These are phyloP conservation scores for Medicago ruthenica DNA, from an alignment of 306 rosid genomes.

Conservation along the genomic window DNA sequence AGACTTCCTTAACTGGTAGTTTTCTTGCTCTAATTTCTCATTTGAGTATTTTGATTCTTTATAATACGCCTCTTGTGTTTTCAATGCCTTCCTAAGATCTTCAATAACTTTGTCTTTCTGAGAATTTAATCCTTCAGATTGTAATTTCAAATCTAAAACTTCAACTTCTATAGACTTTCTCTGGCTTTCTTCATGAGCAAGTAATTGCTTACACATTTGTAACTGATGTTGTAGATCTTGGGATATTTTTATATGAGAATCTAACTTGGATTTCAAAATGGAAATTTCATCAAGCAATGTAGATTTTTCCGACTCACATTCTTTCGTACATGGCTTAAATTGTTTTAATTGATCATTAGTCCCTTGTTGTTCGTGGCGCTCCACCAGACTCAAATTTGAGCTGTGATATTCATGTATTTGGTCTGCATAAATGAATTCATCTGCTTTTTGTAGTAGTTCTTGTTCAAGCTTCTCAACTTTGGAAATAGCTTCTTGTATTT, in stretches of 20 bases:
- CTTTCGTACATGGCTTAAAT: slow-evolving; percentile 59
- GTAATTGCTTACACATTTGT: slow-evolving; percentile 63
- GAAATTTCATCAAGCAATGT: slow-evolving; percentile 65
- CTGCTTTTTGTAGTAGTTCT: slow-evolving; percentile 57
- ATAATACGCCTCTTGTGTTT: slow-evolving; percentile 55
- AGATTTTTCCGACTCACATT: slow-evolving; percentile 65
- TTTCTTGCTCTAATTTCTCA: slow-evolving; percentile 70
- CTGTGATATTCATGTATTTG: slow-evolving; percentile 40
- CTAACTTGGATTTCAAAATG: slow-evolving; percentile 61
- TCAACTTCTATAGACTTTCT: slow-evolving; percentile 69
- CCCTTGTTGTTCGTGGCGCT: slow-evolving; percentile 36
- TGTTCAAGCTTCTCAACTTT: slow-evolving; percentile 64
- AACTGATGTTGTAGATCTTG: slow-evolving; percentile 62
- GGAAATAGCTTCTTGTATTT: slow-evolving; percentile 54
- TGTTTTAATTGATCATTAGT: slow-evolving; percentile 53
- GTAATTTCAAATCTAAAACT: slow-evolving; percentile 57
- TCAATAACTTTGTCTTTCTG: slow-evolving; percentile 63
- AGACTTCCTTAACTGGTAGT: slow-evolving; percentile 57
- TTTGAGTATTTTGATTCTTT: slow-evolving; percentile 64
- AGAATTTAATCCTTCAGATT: slow-evolving; percentile 48
- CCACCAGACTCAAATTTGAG: not conserved
- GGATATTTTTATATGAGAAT: slow-evolving; percentile 63
- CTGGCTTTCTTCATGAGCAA: slow-evolving; percentile 71
- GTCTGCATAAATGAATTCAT: slow-evolving; percentile 43
- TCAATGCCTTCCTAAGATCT: slow-evolving; percentile 56